These are phyloP conservation scores for Babesia bovis DNA, from an alignment of 169 alveolate genomes.

Conservation along the genomic window DNA sequence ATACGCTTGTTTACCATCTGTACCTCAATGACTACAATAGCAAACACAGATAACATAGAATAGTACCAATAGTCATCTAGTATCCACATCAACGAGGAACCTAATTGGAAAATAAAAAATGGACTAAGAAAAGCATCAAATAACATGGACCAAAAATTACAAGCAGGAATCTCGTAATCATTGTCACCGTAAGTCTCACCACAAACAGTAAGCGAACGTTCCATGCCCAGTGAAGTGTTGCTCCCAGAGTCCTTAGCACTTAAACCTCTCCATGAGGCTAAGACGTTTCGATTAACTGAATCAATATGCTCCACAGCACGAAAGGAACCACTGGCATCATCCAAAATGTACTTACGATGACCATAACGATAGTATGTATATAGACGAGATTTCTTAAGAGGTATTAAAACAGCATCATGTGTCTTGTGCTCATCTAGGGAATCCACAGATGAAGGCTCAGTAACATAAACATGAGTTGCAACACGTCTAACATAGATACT, in stretches of 20 bases:
- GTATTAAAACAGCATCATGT: slow-evolving; percentile 25
- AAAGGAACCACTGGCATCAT: slow-evolving; percentile 49
- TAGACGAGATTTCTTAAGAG: slow-evolving; percentile 46
- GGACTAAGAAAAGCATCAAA: slow-evolving; percentile 94
- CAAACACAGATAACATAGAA: slow-evolving; percentile 87
- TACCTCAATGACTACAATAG: slow-evolving; percentile 85
- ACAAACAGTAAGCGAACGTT: slow-evolving; percentile 61
- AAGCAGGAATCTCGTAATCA: slow-evolving; percentile 90
- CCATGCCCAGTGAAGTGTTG: slow-evolving; percentile 4
- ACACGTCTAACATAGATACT: slow-evolving; percentile 6
- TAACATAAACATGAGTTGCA: slow-evolving; percentile 55
- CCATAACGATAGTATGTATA: slow-evolving; percentile 62
- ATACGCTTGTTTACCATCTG: slow-evolving; percentile 80
- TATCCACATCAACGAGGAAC: slow-evolving; percentile 92
- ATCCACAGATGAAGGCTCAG: slow-evolving; percentile 16
- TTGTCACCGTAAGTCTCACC: slow-evolving; percentile 85
- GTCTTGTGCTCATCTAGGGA: slow-evolving; percentile 7
- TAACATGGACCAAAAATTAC: slow-evolving; percentile 87
- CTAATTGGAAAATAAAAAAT: slow-evolving; percentile 93
- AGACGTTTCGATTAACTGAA: slow-evolving; percentile 38
- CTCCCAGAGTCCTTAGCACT: slow-evolving; percentile 22
- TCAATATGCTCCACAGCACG: slow-evolving; percentile 76
- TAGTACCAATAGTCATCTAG: slow-evolving; percentile 95
- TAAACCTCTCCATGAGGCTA: slow-evolving; percentile 70
- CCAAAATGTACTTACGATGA: slow-evolving; percentile 67